Base-by-base conservation (phyloP, 805 yeast species). In the Pichia deserticola region DNA sequence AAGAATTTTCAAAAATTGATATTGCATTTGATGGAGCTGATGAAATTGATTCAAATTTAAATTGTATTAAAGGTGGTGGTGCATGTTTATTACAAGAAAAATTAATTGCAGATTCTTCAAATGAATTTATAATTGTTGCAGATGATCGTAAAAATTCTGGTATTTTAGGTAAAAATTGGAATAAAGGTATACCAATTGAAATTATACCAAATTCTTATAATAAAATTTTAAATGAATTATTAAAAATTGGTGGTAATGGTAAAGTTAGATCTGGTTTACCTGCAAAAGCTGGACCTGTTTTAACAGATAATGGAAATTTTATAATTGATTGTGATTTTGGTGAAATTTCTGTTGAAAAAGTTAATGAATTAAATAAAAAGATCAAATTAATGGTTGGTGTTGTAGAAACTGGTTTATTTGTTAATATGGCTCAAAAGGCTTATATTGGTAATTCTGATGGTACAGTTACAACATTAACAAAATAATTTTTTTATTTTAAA, bases 1-100 rank as follows among this genome's bases (percentile, higher is more conserved):
- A 92, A 61, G 90, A 89, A 71, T 82, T 71, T 54, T 87, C 95
- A 3, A 75, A 76, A 29, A 71, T 93, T 42, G 99, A 93, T 64
- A 81, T 93, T 58, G 96, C 97, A 1, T 93, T 93, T 65, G 99
- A 93, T 67, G 99, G 99, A 42, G 98, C 99, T 3, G 99, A 93
- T 68, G 99, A 93, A 68, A 90, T 90, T 51, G 99, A 92, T 67
- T 63, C 78, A 5, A 63, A 75, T 25, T 74, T 93, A 59, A 87
- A 89, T 63, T 82, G 90, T 60, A 93, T 93, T 65, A 93, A 93
- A 70, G 99, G 99, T 57, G 99, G 99, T 44, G 99, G 99, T 40
- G 99, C 97, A 2, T 93, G 99, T 67, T 74, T 89, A 54, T 84
- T 93, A 71, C 99, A 92, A 71, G 99, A 93, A 67, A 93, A 93